Evolutionary conservation across 345 rosid genomes (phyloP).

Genomic region (Odontarrhena argentea): DNA sequence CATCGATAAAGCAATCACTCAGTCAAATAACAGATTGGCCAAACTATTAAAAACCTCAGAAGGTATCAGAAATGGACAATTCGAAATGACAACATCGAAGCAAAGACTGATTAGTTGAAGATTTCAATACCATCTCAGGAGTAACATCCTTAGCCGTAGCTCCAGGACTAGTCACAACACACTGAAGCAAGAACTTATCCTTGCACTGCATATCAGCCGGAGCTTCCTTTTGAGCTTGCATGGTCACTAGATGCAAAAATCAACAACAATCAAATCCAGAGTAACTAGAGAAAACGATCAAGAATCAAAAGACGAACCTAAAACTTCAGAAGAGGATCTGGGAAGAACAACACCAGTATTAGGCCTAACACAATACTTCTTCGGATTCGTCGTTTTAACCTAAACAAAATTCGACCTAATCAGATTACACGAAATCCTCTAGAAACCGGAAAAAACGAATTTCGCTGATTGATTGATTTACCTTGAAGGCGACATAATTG

Average conservation of each 20-base stretch:
- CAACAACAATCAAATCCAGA: constrained; percentile 21
- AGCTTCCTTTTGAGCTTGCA: constrained; percentile 92
- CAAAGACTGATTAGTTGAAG: too few species aligned
- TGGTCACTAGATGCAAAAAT: constrained; percentile 59
- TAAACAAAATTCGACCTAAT: constrained; percentile 28
- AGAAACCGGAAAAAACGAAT: neutral
- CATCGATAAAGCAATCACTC: constrained; percentile 1
- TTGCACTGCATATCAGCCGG: constrained; percentile 84
- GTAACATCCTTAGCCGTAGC: constrained; percentile 63
- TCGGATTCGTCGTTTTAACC: constrained; percentile 94
- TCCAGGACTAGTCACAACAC: constrained; percentile 61
- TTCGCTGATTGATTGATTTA: constrained; percentile 14
- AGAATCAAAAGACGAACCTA: constrained; percentile 46
- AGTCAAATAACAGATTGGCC: neutral
- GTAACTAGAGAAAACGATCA: constrained; percentile 13
- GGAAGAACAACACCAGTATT: constrained; percentile 83
- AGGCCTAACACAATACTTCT: constrained; percentile 85
- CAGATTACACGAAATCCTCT: constrained; percentile 23
- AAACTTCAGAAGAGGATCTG: constrained; percentile 69
- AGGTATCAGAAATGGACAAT: neutral
- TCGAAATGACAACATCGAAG: neutral
- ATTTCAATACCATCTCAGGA: constrained; percentile 62
- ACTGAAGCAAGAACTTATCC: constrained; percentile 84
- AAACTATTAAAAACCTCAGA: neutral
- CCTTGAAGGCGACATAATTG: constrained; percentile 82